phyloP scores from a whole-genome alignment of 257 asterid species.

The Cynanchum wilfordii region DNA sequence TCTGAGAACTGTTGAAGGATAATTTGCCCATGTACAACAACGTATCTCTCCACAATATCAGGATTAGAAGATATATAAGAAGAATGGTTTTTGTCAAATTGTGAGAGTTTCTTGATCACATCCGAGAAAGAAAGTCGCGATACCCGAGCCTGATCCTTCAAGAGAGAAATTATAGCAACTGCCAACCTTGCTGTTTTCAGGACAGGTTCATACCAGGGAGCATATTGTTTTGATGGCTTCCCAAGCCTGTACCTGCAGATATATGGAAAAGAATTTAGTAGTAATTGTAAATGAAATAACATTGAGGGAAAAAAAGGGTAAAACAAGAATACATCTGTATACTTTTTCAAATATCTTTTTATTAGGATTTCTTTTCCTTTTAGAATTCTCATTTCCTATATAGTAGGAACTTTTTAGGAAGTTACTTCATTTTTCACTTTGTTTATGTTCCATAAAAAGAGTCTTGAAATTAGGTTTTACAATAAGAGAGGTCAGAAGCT shows the following conservation, averaged over 20 bases:
- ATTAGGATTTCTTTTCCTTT: no score
- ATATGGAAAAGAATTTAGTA: conserved; percentile 2
- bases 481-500: no score
- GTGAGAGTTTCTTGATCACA: conserved; percentile 65
- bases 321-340: no score
- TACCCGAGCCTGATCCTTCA: conserved; percentile 73
- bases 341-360: no score
- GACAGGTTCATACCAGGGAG: conserved; percentile 85
- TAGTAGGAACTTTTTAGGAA: no score
- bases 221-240: conserved; percentile 84
- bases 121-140: conserved; percentile 79
- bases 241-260: conserved; percentile 92
- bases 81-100: conserved; percentile 49
- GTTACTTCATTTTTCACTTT: no score
- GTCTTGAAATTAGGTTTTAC: no score
- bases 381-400: no score
- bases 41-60: conserved; percentile 67
- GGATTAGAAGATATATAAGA: conserved; percentile 70
- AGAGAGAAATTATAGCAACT: conserved; percentile 62
- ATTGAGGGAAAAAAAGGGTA: no score
- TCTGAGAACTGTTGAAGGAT: conserved; percentile 87
- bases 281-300: neutral
- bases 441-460: no score
- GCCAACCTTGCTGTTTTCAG: conserved; percentile 77
- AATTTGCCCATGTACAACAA: conserved; percentile 90